These are phyloP conservation scores for Plenodomus lindquistii DNA, from an alignment of 2,329 filamentous ascomycete species.

Conservation along the genomic window DNA sequence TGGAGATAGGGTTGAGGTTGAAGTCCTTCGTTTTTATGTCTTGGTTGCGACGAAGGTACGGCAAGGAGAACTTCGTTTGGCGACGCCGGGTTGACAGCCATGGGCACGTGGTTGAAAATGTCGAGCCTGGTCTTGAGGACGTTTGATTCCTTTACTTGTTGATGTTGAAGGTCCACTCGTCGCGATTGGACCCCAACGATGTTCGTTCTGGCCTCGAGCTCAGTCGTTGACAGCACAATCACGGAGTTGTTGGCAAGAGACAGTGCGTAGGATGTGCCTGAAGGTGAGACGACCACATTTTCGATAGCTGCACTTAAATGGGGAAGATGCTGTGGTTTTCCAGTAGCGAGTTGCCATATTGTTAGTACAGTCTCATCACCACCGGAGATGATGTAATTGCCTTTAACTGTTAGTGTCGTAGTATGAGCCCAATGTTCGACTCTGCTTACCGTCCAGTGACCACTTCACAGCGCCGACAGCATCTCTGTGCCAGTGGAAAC, in stretches of 20 bases:
- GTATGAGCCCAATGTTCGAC: background rate
- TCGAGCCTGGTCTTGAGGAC: conserved; percentile 21
- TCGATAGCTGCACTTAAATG: conserved; percentile 86
- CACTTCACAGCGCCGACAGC: conserved; percentile 85
- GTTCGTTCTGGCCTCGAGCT: conserved; percentile 82
- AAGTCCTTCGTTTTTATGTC: conserved; percentile 20
- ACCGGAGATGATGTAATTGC: conserved; percentile 92
- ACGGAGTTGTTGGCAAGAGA: conserved; percentile 90
- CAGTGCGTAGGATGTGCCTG: conserved; percentile 79
- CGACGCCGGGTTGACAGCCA: conserved; percentile 47
- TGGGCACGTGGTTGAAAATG: conserved; percentile 37
- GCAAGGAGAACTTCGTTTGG: conserved; percentile 50
- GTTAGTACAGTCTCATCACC: conserved; percentile 88
- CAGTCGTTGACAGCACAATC: conserved; percentile 87
- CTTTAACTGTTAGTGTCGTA: conserved; percentile 49
- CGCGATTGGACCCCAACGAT: conserved; percentile 76
- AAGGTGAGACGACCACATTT: conserved; percentile 78
- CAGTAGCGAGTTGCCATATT: conserved; percentile 90
- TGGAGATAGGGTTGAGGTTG: conserved; percentile 69
- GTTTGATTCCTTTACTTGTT: conserved; percentile 26
- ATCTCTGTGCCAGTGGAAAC: conserved; percentile 88
- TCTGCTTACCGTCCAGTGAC: conserved; percentile 78
- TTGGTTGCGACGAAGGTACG: conserved; percentile 58
- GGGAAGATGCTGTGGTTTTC: conserved; percentile 80
- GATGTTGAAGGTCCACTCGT: conserved; percentile 31